Conservation (phyloP, 257 asterid species). For the Capsicum rhomboideum region DNA sequence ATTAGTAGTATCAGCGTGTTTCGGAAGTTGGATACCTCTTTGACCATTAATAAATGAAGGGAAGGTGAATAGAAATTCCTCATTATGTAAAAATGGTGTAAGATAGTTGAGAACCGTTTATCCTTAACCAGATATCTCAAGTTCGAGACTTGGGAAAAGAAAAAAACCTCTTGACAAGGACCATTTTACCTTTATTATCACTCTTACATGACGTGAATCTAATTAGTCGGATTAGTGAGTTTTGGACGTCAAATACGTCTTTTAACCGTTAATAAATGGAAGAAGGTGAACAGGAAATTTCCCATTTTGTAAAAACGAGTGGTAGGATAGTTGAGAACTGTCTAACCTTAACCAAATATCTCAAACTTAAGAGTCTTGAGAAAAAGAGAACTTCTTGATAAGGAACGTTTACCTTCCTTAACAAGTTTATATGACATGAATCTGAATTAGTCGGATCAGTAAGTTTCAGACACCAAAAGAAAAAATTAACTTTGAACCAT, state of each 20-base stretch:
- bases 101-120: too few relatives aligned
- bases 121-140: not conserved
- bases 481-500: not conserved
- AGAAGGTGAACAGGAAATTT: not conserved
- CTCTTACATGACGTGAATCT: not conserved
- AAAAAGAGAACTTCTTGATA: too few relatives aligned
- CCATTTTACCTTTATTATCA: not conserved
- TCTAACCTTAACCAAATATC: not conserved
- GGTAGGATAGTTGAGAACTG: not conserved
- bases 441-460: not conserved
- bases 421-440: not conserved
- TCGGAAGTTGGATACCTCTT: accelerated
- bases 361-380: not conserved
- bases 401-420: not conserved
- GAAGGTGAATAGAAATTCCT: too few relatives aligned
- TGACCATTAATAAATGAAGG: not conserved
- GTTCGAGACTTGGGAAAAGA: not conserved
- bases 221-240: not conserved
- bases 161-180: not conserved
- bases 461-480: not conserved
- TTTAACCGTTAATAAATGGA: not conserved
- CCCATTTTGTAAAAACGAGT: not conserved
- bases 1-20: not conserved
- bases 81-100: too few relatives aligned
- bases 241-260: not conserved